Base-by-base conservation (phyloP, 495 filamentous ascomycete species). In the Penicillium mononematosum region DNA sequence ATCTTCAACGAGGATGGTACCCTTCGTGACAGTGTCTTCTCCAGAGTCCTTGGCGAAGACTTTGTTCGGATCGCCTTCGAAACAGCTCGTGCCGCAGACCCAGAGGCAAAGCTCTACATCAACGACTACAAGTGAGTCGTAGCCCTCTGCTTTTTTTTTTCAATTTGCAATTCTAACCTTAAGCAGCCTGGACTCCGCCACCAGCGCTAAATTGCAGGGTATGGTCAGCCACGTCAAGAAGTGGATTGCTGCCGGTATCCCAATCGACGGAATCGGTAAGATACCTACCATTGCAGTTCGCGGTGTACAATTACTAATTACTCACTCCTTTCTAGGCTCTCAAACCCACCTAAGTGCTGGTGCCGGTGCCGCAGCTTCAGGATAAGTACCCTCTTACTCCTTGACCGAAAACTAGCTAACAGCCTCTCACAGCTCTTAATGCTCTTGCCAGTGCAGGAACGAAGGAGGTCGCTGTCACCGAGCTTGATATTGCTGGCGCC, bases 261-360 rank as follows among this genome's bases (percentile, higher is more conserved):
- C 87, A 46, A 90, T 90, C 67, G 87, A 91, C 67, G 87, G 88
- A 59, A 88, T 91, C 52, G 82, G 82, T 67, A 65, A 64, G 62
- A 59, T 14, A 39, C 6, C 16, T 38, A 6, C 0, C 24, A 46
- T 48, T 41, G 9, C 17, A 2, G 12, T 29, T 47, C 6, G 38
- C 42, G 0, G 14, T 16, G 14, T 22, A 42, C 16, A 25, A 53
- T 54, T 60, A 39, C 65, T 58, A 25, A 53, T 54, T 60, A 39
- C 65, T 58, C 12, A 55, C 36, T 32, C 34, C 0, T 8, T 42
- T 32, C 4, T 24, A 74, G 82, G 82, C 55, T 84, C 84, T 17
- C 86, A 90, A 67, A 75, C 77, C 44, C 87, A 91, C 64, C 63
- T 89, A 48, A 49, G 45, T 17, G 39, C 38, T 10, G 50, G 50